Evolutionary conservation across 306 rosid genomes (phyloP).

Genomic region (Quercus cerris): DNA sequence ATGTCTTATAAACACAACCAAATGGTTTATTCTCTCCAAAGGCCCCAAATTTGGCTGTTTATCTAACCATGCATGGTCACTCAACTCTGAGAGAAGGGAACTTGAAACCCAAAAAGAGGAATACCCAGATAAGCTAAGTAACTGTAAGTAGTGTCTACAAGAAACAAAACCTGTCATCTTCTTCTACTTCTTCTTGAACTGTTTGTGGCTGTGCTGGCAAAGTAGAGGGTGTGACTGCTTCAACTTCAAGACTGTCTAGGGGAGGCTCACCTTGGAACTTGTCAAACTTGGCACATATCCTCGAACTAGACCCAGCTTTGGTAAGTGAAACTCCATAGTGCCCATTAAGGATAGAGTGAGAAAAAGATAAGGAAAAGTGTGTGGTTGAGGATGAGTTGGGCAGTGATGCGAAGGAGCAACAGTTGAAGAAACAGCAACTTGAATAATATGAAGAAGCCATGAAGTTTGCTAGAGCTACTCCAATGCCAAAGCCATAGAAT

Average conservation of each 20-base stretch:
- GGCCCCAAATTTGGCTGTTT: neutral
- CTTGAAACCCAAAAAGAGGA: neutral
- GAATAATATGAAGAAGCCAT: slow-evolving; percentile 65
- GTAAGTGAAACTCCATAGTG: slow-evolving; percentile 31
- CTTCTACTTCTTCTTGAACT: slow-evolving; percentile 23
- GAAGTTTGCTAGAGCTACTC: slow-evolving; percentile 5
- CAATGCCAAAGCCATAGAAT: slow-evolving; percentile 20
- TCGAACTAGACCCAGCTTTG: slow-evolving; percentile 29
- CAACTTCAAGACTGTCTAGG: slow-evolving; percentile 19
- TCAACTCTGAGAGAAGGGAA: neutral
- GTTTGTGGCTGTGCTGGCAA: slow-evolving; percentile 10
- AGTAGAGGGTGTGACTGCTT: slow-evolving; percentile 33
- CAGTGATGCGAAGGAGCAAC: slow-evolving; percentile 23
- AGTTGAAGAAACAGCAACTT: slow-evolving; percentile 31
- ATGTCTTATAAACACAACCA: neutral
- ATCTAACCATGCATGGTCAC: neutral
- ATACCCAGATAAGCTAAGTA: neutral
- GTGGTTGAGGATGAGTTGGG: slow-evolving; percentile 49
- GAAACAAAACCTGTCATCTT: slow-evolving; percentile 71
- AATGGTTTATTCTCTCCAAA: neutral
- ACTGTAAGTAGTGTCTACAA: neutral
- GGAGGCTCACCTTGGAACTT: slow-evolving; percentile 60
- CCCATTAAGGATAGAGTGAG: slow-evolving; percentile 31
- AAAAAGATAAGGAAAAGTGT: slow-evolving; percentile 41
- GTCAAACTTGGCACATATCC: slow-evolving; percentile 74